Conservation (phyloP, 345 rosid genomes). For the Angophora floribunda region DNA sequence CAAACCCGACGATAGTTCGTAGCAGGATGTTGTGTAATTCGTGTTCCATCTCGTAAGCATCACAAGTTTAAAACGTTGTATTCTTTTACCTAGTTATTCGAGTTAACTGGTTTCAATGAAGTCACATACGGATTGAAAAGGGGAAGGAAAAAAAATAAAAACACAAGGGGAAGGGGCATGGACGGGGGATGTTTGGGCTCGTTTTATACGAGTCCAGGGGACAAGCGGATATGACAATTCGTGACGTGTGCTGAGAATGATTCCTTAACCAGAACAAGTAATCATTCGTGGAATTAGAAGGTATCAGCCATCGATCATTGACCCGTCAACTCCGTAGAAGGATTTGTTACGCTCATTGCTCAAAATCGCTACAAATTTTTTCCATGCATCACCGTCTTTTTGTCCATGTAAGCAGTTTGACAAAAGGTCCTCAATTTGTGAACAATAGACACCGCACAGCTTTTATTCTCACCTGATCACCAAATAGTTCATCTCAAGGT, state of each 20-base stretch:
- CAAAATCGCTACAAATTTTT: background rate
- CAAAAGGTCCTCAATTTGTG: too few relatives aligned
- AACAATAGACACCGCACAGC: too few relatives aligned
- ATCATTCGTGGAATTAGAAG: background rate
- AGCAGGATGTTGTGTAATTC: rapidly evolving
- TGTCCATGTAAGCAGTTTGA: too few relatives aligned
- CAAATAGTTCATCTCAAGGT: too few relatives aligned
- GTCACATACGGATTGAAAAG: background rate
- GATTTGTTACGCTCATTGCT: background rate
- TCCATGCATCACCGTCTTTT: too few relatives aligned
- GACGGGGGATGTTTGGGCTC: background rate
- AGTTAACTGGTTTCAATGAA: background rate
- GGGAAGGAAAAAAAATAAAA: too few relatives aligned
- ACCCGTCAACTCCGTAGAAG: background rate
- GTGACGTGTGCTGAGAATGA: background rate
- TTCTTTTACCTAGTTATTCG: background rate
- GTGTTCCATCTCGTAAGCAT: background rate
- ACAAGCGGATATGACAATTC: background rate
- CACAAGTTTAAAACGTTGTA: background rate
- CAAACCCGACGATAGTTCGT: background rate
- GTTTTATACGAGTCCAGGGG: background rate
- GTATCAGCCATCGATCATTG: background rate
- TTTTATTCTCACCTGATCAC: too few relatives aligned
- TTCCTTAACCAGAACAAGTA: background rate
- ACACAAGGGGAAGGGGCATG: background rate